These are phyloP conservation scores for Talaromyces sp. DNA, from an alignment of 2,329 filamentous ascomycete species.

Conservation along the genomic window DNA sequence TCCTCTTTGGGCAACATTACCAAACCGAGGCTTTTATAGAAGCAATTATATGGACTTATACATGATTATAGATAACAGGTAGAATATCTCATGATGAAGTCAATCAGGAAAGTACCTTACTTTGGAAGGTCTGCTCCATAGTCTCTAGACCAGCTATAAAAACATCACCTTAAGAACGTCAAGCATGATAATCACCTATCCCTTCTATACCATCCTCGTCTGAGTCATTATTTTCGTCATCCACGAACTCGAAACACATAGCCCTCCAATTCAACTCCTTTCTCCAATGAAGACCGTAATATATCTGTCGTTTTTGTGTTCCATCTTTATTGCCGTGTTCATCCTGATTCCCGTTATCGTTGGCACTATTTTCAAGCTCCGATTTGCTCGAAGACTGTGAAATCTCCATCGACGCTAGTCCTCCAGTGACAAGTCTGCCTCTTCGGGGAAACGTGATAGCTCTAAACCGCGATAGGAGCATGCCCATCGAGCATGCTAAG, in stretches of 20 bases:
- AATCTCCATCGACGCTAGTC: conserved; percentile 59
- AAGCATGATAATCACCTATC: conserved; percentile 14
- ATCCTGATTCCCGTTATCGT: not conserved
- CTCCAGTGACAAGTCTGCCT: conserved; percentile 76
- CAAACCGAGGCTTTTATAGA: not conserved
- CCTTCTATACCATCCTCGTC: not conserved
- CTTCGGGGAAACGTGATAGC: conserved; percentile 65
- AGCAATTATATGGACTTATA: not conserved
- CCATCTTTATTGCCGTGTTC: conserved; percentile 19
- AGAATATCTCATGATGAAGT: too few relatives aligned
- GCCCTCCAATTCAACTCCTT: conserved; percentile 53
- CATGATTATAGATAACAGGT: too few relatives aligned
- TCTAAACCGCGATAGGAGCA: conserved; percentile 88
- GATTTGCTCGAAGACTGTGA: not conserved
- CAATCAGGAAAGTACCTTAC: too few relatives aligned
- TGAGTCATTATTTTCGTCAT: conserved; percentile 21
- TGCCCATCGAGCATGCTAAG: conserved; percentile 94
- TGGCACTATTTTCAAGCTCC: not conserved
- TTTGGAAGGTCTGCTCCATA: too few relatives aligned
- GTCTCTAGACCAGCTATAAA: too few relatives aligned
- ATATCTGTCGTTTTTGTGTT: conserved; percentile 22
- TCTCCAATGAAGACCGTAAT: conserved; percentile 63
- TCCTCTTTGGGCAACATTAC: not conserved
- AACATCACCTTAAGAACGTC: too few relatives aligned
- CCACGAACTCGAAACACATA: conserved; percentile 46